Conservation (phyloP, 2,329 filamentous ascomycete genomes). For the Fusarium palustre region DNA sequence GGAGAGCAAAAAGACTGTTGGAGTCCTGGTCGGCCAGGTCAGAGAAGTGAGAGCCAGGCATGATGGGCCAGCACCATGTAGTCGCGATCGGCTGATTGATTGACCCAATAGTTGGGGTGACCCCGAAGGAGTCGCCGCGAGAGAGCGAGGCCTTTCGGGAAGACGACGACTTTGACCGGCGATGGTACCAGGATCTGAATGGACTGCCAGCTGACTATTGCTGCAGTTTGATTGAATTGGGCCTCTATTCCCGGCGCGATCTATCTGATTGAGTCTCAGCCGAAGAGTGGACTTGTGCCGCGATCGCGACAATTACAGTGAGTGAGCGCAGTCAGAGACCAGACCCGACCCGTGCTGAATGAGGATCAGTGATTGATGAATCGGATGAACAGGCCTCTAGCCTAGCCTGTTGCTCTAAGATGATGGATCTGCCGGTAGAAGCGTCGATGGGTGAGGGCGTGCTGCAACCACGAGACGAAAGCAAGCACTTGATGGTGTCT, state of each 20-base stretch:
- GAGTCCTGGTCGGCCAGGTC: constrained; percentile 57
- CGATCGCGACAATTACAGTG: constrained; percentile 24
- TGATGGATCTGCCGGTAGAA: constrained; percentile 16
- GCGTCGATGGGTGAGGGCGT: constrained; percentile 21
- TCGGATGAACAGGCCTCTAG: constrained; percentile 15
- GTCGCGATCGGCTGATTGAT: constrained; percentile 48
- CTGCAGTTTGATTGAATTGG: constrained; percentile 16
- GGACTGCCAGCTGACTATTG: constrained; percentile 15
- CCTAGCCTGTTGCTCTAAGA: constrained; percentile 10
- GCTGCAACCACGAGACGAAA: no score
- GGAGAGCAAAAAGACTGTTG: constrained; percentile 59
- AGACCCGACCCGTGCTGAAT: neutral
- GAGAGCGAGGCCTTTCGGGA: constrained; percentile 40
- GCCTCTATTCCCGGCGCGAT: constrained; percentile 13
- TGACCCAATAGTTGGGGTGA: constrained; percentile 38
- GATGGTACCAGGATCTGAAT: constrained; percentile 22
- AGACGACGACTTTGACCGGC: constrained; percentile 37
- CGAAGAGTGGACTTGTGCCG: constrained; percentile 25
- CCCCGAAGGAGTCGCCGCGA: constrained; percentile 41
- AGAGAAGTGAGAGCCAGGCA: constrained; percentile 47
- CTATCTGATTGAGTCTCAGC: constrained; percentile 21
- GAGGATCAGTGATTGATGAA: constrained; percentile 8
- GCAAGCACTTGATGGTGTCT: constrained; percentile 18
- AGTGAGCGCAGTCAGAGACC: neutral
- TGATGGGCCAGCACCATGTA: constrained; percentile 48